These are phyloP conservation scores for Nothophytophthora sp. DNA, from an alignment of 352 stramenopile genomes.

Conservation along the genomic window DNA sequence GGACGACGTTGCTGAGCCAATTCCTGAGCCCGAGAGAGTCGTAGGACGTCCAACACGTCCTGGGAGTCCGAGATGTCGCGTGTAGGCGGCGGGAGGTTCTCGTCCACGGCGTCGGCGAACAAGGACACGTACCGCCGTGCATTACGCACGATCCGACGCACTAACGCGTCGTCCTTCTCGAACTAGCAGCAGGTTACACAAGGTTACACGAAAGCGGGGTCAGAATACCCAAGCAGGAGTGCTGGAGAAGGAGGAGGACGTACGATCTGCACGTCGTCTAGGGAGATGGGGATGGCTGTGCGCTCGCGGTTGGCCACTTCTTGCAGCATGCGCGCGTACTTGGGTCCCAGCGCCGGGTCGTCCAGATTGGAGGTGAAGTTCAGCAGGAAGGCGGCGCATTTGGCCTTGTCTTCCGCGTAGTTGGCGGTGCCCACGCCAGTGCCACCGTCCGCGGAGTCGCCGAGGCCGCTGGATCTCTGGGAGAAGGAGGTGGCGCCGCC, in stretches of 20 bases:
- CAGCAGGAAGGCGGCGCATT: conserved; percentile 73
- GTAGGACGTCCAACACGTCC: conserved; percentile 86
- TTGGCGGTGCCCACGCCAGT: conserved; percentile 38
- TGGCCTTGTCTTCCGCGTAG: conserved; percentile 43
- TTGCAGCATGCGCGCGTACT: conserved; percentile 88
- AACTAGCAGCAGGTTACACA: conserved; percentile 37
- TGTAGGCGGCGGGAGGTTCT: conserved; percentile 82
- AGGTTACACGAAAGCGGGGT: conserved; percentile 28
- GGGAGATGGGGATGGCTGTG: conserved; percentile 71
- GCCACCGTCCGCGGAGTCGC: no score
- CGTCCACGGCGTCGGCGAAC: conserved; percentile 88
- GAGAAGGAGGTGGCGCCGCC: no score
- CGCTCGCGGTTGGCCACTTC: conserved; percentile 85
- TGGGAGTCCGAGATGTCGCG: conserved; percentile 77
- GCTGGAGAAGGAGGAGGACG: conserved; percentile 42
- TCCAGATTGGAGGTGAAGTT: conserved; percentile 81
- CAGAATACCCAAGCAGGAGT: conserved; percentile 48
- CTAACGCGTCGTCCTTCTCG: conserved; percentile 82
- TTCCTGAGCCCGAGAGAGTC: conserved; percentile 77
- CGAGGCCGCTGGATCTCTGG: no score
- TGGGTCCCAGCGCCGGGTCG: conserved; percentile 54
- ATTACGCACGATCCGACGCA: conserved; percentile 85
- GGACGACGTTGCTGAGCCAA: conserved; percentile 51
- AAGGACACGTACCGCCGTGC: conserved; percentile 88
- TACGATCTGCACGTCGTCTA: conserved; percentile 85